Conservation (phyloP, 2,329 filamentous ascomycete genomes). For the Colletotrichum sojae region DNA sequence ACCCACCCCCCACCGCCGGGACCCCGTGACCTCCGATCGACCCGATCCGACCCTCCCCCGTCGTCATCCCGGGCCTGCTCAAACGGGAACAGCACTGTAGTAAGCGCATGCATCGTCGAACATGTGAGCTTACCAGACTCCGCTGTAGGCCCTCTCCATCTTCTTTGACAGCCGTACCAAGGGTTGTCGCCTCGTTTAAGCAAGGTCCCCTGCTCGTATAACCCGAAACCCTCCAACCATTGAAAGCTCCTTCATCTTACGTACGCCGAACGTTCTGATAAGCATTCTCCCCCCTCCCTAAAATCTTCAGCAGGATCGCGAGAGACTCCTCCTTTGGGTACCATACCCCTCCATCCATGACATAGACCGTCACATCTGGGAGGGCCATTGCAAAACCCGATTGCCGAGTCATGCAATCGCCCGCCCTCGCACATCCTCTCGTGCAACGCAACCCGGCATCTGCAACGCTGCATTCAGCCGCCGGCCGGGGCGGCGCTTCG, state of each 20-base stretch:
- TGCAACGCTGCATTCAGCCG: conserved; percentile 10
- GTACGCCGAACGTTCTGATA: conserved; percentile 23
- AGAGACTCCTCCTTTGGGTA: not conserved
- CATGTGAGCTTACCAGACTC: conserved; percentile 18
- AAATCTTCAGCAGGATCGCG: conserved; percentile 18
- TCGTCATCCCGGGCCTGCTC: not conserved
- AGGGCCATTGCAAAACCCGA: conserved; percentile 4
- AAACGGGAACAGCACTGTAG: not conserved
- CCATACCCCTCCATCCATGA: not conserved
- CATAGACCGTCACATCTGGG: not conserved
- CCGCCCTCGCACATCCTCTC: too few relatives aligned
- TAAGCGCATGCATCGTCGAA: not conserved
- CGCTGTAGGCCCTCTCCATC: not conserved
- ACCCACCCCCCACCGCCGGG: not conserved
- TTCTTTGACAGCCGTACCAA: too few relatives aligned
- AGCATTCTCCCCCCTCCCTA: conserved; percentile 15
- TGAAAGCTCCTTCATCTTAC: conserved; percentile 7
- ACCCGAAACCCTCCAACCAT: not conserved
- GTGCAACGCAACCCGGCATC: not conserved
- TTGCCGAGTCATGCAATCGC: conserved; percentile 35
- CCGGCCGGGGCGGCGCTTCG: not conserved
- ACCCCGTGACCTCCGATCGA: conserved; percentile 15
- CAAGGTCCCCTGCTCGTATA: not conserved
- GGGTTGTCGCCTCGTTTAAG: not conserved
- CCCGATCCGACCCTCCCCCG: not conserved